Percentiles rank a stretch among this genome's conserved stretches.
Evolutionary conservation across 495 filamentous ascomycete species (phyloP).

Genomic region (Cryomyces minteri): DNA sequence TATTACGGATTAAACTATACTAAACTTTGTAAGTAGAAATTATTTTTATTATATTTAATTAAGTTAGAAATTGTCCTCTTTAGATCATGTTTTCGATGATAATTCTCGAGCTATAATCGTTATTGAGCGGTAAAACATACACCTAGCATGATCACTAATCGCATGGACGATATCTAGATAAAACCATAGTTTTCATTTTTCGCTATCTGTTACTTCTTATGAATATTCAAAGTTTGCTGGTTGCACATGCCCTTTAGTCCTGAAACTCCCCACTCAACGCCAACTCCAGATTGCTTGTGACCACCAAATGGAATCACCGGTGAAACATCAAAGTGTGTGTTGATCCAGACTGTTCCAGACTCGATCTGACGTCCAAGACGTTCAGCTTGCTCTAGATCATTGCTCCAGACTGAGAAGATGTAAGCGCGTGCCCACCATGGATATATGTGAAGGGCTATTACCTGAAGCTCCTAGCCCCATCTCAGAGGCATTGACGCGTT

Average conservation of each 20-base stretch:
- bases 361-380: conserved; percentile 31
- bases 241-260: conserved; percentile 5
- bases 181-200: background rate
- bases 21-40: too few species aligned
- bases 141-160: too few species aligned
- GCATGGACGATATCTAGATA: background rate
- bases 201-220: background rate
- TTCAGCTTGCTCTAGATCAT: conserved; percentile 29
- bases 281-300: conserved; percentile 7
- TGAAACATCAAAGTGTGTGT: conserved; percentile 10
- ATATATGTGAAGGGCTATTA: too few species aligned
- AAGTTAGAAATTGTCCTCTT: too few species aligned
- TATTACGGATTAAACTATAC: too few species aligned
- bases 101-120: too few species aligned
- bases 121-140: too few species aligned
- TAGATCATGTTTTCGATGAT: too few species aligned
- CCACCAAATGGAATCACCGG: conserved; percentile 5
- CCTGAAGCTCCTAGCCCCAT: conserved; percentile 35
- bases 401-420: conserved; percentile 39
- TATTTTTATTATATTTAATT: too few species aligned
- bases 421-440: too few species aligned
- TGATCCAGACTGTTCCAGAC: conserved; percentile 41
- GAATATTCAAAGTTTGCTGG: background rate
- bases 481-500: conserved; percentile 34
- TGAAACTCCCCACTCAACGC: conserved; percentile 3